Evolutionary conservation across 345 rosid species (phyloP).

Genomic region (Ceriops decandra): DNA sequence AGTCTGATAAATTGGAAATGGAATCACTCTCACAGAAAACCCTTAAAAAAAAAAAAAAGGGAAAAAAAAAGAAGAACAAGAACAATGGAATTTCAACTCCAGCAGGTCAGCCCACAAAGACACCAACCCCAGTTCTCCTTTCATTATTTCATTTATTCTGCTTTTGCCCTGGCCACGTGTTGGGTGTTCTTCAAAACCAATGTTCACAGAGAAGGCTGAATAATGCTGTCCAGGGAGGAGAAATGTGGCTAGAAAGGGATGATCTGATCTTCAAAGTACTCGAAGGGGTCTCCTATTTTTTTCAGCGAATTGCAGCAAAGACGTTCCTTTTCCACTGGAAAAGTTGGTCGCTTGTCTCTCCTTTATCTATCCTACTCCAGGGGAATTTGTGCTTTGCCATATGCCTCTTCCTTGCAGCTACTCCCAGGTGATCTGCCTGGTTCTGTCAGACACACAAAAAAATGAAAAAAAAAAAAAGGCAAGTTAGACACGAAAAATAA

Average conservation of each 20-base stretch:
- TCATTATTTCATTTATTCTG: background rate
- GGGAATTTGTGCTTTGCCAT: slow-evolving; percentile 64
- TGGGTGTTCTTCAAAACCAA: background rate
- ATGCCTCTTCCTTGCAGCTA: slow-evolving; percentile 46
- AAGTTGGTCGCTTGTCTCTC: slow-evolving; percentile 27
- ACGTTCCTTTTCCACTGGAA: slow-evolving; percentile 56
- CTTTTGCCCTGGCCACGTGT: slow-evolving; percentile 14
- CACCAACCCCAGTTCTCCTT: background rate
- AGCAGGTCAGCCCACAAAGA: background rate
- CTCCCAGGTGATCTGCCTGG: slow-evolving; percentile 46
- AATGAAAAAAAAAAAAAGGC: background rate
- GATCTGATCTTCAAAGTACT: too few species aligned
- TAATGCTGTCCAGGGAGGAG: too few species aligned
- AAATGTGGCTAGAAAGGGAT: too few species aligned
- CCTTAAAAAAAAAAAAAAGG: too few species aligned
- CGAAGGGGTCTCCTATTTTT: background rate
- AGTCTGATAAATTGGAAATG: too few species aligned
- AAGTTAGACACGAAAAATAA: background rate
- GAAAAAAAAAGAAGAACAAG: too few species aligned
- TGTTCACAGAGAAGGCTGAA: background rate
- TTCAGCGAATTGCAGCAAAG: slow-evolving; percentile 40
- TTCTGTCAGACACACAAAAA: slow-evolving; percentile 25
- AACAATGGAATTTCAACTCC: slow-evolving; percentile 6
- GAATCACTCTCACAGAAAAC: too few species aligned
- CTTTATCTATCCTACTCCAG: slow-evolving; percentile 42